Percentiles rank a stretch among this genome's conserved stretches.
Evolutionary conservation across 176 grass and related monocot species (phyloP).

Genomic region (Carex cristatella): DNA sequence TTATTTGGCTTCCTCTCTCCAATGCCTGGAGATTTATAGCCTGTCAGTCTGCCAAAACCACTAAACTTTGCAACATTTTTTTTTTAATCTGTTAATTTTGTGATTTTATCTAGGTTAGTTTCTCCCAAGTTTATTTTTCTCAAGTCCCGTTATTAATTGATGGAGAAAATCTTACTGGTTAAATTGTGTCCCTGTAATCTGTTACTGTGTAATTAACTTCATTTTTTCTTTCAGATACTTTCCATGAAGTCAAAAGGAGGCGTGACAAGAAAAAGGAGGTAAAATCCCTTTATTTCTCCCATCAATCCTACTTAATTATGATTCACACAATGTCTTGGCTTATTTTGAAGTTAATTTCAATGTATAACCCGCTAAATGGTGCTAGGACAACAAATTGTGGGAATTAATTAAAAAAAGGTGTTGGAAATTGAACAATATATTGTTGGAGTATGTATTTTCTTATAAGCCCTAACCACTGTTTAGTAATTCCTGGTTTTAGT

Average conservation of each 20-base stretch:
- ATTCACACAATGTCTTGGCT: not conserved
- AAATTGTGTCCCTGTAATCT: not conserved
- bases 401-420: not conserved
- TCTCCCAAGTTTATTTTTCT: slow-evolving; percentile 3
- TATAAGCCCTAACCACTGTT: not conserved
- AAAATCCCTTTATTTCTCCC: slow-evolving; percentile 5
- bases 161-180: not conserved
- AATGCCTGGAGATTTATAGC: not conserved
- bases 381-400: not conserved
- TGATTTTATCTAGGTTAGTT: slow-evolving; percentile 5
- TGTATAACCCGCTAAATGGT: not conserved
- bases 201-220: not conserved
- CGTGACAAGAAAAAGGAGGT: slow-evolving; percentile 88
- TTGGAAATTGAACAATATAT: not conserved
- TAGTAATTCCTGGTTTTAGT: not conserved
- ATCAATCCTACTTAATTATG: not conserved
- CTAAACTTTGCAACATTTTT: not conserved
- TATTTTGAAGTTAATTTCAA: not conserved
- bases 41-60: not conserved
- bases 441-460: not conserved
- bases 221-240: slow-evolving; percentile 52
- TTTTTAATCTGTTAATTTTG: not conserved
- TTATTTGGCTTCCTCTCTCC: not conserved
- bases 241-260: slow-evolving; percentile 79
- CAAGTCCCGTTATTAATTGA: slow-evolving; percentile 6